Evolutionary conservation across 2,329 filamentous ascomycete genomes (phyloP).

Genomic region (Ophiognomonia clavigignenti-juglandacearum): DNA sequence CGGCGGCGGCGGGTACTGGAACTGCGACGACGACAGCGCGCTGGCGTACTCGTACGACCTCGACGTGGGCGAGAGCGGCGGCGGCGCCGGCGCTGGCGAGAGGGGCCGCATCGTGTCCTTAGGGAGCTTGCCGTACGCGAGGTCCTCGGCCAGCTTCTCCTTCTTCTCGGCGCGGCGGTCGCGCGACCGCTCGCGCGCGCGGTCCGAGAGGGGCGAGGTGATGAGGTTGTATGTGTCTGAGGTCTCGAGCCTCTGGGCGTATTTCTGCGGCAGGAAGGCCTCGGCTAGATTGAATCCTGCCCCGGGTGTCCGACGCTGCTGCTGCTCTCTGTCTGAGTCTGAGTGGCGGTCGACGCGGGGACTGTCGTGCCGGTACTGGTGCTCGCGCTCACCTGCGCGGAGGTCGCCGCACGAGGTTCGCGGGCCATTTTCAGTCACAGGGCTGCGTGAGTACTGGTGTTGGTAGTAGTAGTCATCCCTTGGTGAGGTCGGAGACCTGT

Average conservation of each 20-base stretch:
- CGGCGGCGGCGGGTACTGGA: slow-evolving; percentile 30
- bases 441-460: slow-evolving; percentile 32
- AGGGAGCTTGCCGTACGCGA: slow-evolving; percentile 42
- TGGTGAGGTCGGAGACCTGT: slow-evolving; percentile 23
- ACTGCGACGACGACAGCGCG: slow-evolving; percentile 30
- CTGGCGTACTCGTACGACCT: slow-evolving; percentile 24
- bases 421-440: slow-evolving; percentile 16
- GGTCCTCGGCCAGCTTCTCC: slow-evolving; percentile 33
- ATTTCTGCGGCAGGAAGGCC: slow-evolving; percentile 44
- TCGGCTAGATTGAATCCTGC: slow-evolving; percentile 20
- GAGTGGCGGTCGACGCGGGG: slow-evolving; percentile 21
- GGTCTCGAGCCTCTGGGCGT: slow-evolving; percentile 31
- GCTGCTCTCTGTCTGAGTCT: slow-evolving; percentile 27
- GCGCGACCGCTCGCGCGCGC: slow-evolving; percentile 22
- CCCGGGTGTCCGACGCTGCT: slow-evolving; percentile 19
- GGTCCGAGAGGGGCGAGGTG: slow-evolving; percentile 23
- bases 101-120: slow-evolving; percentile 20
- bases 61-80: slow-evolving; percentile 17
- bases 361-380: slow-evolving; percentile 25
- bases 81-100: no score
- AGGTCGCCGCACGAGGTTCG: slow-evolving; percentile 14
- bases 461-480: slow-evolving; percentile 30
- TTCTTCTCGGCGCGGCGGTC: slow-evolving; percentile 22
- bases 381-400: no score
- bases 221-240: slow-evolving; percentile 18